Evolutionary conservation across 495 filamentous ascomycete species (phyloP).

Genomic region (Clavariopsis aquatica): DNA sequence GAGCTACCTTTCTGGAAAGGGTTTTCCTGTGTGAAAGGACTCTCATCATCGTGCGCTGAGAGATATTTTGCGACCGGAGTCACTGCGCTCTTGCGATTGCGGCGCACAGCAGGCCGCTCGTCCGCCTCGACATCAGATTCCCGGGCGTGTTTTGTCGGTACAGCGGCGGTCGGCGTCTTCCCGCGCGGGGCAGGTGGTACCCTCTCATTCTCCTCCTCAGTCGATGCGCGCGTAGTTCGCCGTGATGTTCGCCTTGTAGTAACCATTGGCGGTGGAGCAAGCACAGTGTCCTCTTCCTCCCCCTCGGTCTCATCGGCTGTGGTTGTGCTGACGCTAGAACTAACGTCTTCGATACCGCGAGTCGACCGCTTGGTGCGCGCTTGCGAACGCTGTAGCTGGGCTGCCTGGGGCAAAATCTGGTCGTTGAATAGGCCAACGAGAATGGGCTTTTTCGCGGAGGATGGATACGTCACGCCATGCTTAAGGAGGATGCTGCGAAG

Average conservation of each 20-base stretch:
- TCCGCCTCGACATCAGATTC: conserved; percentile 47
- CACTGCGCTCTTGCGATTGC: conserved; percentile 48
- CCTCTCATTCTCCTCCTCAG: conserved; percentile 38
- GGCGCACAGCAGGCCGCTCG: conserved; percentile 41
- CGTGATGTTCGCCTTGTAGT: conserved; percentile 30
- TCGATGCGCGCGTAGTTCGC: conserved; percentile 28
- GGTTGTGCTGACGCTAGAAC: conserved; percentile 56
- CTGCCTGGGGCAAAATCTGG: conserved; percentile 73
- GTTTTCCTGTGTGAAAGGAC: conserved; percentile 82
- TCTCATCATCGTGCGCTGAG: conserved; percentile 46
- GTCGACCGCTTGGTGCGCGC: conserved; percentile 76
- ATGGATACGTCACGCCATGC: conserved; percentile 80
- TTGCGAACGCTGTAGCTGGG: conserved; percentile 70
- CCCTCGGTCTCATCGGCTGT: conserved; percentile 50
- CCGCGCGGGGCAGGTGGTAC: conserved; percentile 43
- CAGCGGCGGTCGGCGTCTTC: conserved; percentile 52
- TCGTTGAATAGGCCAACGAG: conserved; percentile 81
- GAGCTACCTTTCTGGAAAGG: conserved; percentile 89
- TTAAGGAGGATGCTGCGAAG: conserved; percentile 86
- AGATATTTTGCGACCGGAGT: conserved; percentile 45
- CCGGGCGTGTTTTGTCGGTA: conserved; percentile 58
- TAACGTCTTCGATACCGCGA: conserved; percentile 80
- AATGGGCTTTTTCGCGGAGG: conserved; percentile 83
- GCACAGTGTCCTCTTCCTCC: conserved; percentile 46
- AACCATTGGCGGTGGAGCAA: conserved; percentile 46